Percentiles rank a stretch among this genome's conserved stretches.
Evolutionary conservation across 495 filamentous ascomycete genomes (phyloP).

Genomic region (Aspergillus nanangensis): DNA sequence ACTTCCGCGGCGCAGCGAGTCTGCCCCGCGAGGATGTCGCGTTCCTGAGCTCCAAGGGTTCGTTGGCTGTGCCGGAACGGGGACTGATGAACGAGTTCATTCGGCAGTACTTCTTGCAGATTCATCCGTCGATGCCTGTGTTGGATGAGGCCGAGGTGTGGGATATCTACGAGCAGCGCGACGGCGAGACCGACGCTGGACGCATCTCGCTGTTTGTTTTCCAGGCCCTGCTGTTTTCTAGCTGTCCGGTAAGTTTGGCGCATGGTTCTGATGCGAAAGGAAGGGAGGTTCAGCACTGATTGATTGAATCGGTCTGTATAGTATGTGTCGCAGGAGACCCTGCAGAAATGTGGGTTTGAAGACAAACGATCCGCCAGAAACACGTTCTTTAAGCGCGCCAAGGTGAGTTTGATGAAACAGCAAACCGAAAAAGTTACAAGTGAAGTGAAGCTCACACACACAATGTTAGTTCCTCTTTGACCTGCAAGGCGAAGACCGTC

Average conservation of each 20-base stretch:
- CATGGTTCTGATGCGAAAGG: not conserved
- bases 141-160: slow-evolving; percentile 47
- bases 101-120: slow-evolving; percentile 41
- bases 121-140: slow-evolving; percentile 43
- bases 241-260: slow-evolving; percentile 37
- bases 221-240: slow-evolving; percentile 44
- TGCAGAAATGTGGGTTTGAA: slow-evolving; percentile 38
- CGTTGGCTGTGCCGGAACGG: slow-evolving; percentile 35
- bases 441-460: slow-evolving; percentile 4
- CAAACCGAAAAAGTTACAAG: too few relatives aligned
- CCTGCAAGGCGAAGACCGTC: slow-evolving; percentile 22
- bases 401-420: slow-evolving; percentile 26
- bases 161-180: slow-evolving; percentile 26
- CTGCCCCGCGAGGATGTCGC: slow-evolving; percentile 40
- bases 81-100: slow-evolving; percentile 39
- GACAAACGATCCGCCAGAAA: slow-evolving; percentile 39
- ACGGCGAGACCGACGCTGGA: slow-evolving; percentile 3
- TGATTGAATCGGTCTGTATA: slow-evolving; percentile 10
- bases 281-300: not conserved
- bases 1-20: slow-evolving; percentile 23
- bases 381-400: slow-evolving; percentile 38
- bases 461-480: slow-evolving; percentile 21
- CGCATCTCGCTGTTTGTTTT: slow-evolving; percentile 45
- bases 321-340: slow-evolving; percentile 36
- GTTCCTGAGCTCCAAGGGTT: slow-evolving; percentile 38